Percentiles rank a stretch among this genome's conserved stretches.
Evolutionary conservation across 306 rosid genomes (phyloP).

Genomic region (Casuarina cunninghamiana): DNA sequence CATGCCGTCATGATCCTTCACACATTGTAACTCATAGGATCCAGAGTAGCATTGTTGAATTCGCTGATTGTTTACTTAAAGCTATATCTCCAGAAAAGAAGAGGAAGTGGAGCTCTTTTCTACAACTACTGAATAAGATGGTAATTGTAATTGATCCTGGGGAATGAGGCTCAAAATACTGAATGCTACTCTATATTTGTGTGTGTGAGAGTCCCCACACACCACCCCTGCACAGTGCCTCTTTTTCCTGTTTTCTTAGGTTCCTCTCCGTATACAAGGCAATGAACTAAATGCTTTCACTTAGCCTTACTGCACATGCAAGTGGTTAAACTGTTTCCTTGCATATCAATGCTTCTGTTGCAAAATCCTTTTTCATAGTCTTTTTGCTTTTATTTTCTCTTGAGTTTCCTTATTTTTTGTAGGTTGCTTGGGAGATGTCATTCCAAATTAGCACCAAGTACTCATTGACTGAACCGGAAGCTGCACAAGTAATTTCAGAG

Average conservation of each 20-base stretch:
- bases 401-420: constrained; percentile 25
- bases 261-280: background rate
- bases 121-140: constrained; percentile 64
- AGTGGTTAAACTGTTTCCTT: constrained; percentile 17
- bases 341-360: background rate
- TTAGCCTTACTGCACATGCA: constrained; percentile 16
- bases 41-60: constrained; percentile 61
- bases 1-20: constrained; percentile 87
- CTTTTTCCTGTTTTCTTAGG: background rate
- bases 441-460: constrained; percentile 69
- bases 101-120: constrained; percentile 51
- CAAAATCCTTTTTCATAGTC: background rate
- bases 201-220: constrained; percentile 11
- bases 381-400: constrained; percentile 8
- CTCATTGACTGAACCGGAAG: constrained; percentile 86
- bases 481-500: constrained; percentile 65
- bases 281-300: background rate
- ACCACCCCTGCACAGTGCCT: background rate
- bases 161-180: constrained; percentile 18
- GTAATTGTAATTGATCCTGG: constrained; percentile 64
- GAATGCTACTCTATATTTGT: constrained; percentile 8
- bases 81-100: constrained; percentile 43
- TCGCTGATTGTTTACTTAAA: constrained; percentile 59
- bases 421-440: constrained; percentile 83
- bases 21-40: constrained; percentile 84